Base-by-base conservation (phyloP, 495 filamentous ascomycete genomes). In the Aspergillus wentii region DNA sequence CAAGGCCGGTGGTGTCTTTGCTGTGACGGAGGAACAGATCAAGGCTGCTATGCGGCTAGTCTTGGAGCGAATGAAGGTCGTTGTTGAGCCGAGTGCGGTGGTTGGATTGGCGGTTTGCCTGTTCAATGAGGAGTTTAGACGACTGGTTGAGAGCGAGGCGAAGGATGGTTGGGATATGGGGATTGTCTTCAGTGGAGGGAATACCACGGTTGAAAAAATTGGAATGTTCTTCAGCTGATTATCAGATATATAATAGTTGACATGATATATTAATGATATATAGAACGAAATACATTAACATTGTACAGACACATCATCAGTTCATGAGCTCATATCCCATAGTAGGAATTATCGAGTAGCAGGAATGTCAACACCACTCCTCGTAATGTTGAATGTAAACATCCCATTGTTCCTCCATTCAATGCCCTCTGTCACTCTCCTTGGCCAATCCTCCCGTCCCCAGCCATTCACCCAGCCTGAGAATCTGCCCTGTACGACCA, bases 71-170 rank as follows among this genome's bases (percentile, higher is more conserved):
- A 80, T 95, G 76, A 97, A 97, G 78, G 64, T 94, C 29, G 75
- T 95, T 29, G 76, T 96, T 17, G 92, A 98, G 69, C 92, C 92
- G 32, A 90, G 85, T 58, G 77, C 90, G 3, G 88, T 83, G 3
- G 90, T 98, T 15, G 80, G 81, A 10, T 59, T 98, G 47, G 92
- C 92, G 4, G 83, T 84, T 4, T 82, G 79, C 40, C 59, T 98
- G 50, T 95, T 76, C 49, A 80, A 92, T 56, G 88, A 94, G 57
- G 85, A 86, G 17, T 95, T 95, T 50, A 68, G 87, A 44, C 59
- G 52, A 15, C 46, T 79, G 54, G 84, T 88, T 22, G 80, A 88
- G 61, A 57, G 53, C 35, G 82, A 90, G 60, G 83, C 66, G 0
- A 72, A 76, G 46, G 71, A 78, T 15, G 88, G 86, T 2, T 91